Base-by-base conservation (phyloP, 108 stramenopile species). In the Fistulifera solaris region DNA sequence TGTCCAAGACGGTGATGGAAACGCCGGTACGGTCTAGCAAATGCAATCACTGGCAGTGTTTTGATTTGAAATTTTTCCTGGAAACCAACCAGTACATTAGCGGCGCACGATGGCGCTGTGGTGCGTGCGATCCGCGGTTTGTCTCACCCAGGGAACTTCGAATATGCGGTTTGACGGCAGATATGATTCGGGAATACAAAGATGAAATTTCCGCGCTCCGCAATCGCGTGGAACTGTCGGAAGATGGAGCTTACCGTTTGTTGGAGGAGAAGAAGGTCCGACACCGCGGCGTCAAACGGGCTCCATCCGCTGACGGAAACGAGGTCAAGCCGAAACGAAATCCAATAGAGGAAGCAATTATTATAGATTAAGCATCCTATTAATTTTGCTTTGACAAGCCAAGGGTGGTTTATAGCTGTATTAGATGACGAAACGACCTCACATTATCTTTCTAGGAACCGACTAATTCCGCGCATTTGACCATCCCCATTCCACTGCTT, bases 401-500 rank as follows among this genome's bases (percentile, higher is more conserved):
- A n/a, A n/a, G n/a, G n/a, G n/a, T n/a, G n/a, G n/a, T n/a, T n/a
- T n/a, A n/a, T n/a, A n/a, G n/a, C n/a, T n/a, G n/a, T n/a, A n/a
- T n/a, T n/a, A n/a, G n/a, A n/a, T n/a, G n/a, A n/a, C n/a, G n/a
- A n/a, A n/a, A n/a, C n/a, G n/a, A n/a, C n/a, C n/a, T n/a, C n/a
- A n/a, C n/a, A n/a, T n/a, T n/a, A n/a, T 35, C 31, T 8, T 35
- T 35, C 31, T 35, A 35, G n/a, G n/a, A 3, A 35, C 6, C 31
- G 8, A 6, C 27, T 64, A 69, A 23, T 57, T 27, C 40, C 78
- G 46, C 8, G 79, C 74, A 61, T 75, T 75, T 1, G 42, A 15
- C 89, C 89, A 91, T 12, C 89, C 89, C 85, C 85, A 91, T 23
- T 83, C 48, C 39, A 91, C 70, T 0, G 77, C 79, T 41, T 90